Evolutionary conservation across 78 protist species (phyloP), one percentile per base, ranked within the genome.

Genomic region (Polysphondylium violaceum): DNA sequence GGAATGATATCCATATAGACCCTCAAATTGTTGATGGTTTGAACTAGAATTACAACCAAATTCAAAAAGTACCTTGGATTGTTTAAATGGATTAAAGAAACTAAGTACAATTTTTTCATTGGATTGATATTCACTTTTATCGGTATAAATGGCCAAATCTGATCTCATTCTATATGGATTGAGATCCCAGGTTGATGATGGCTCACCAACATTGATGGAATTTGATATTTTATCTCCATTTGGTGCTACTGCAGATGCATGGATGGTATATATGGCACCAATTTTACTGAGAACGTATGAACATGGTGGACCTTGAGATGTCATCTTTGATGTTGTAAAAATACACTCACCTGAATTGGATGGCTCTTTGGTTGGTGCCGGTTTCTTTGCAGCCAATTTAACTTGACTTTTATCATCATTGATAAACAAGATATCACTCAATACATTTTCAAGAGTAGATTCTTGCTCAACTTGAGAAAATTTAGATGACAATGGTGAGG

Each of bases 21-120:
- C 29, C 7, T 33, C 31, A 27, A 50, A 33, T 50, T 72, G 56
- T 31, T 36, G 27, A 31, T 25, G 29, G 3, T 36, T 17, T 29
- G 58, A n/a, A 43, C 21, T 8, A 50, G 40, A 17, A 33, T 55
- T 44, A 72, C 78, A 72, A 19, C 78, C 78, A 72, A 31, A 72
- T 36, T 31, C 31, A 25, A 72, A n/a, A 9, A 55, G 27, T 2
- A 72, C 16, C 2, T 12, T 50, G 21, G 36, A 16, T 6, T 0
- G 1, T 51, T 72, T 29, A 19, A 47, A 50, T 17, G 63, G 59
- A 51, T 72, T 72, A 51, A 33, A 72, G 27, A 23, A 72, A n/a
- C 51, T n/a, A 51, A 72, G 16, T 33, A 50, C 60, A 31, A 72
- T 51, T 35, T 16, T 17, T 19, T 72, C 64, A 31, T 21, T 25